Evolutionary conservation across 2,329 filamentous ascomycete genomes (phyloP), one percentile per base, ranked within the genome.

Genomic region (Ophiostoma himal-ulmi): DNA sequence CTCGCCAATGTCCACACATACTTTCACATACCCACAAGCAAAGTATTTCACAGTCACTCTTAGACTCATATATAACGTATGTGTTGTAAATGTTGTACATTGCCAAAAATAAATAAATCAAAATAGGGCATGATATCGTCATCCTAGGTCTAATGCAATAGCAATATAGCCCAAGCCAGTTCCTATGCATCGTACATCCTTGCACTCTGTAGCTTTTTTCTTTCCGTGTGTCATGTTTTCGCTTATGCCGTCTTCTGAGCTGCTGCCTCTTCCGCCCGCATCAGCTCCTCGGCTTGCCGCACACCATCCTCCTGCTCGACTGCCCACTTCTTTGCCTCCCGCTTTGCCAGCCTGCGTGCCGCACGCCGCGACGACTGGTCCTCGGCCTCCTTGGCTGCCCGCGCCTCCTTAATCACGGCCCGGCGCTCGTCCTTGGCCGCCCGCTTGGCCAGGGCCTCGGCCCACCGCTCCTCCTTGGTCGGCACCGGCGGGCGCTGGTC

Each of bases 401-500:
- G 44, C 17, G 72, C 71, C 73, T 65, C 75, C 73, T 71, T 75
- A 37, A 68, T 78, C 8, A 77, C 77, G n/a, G 81, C 79, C 72
- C 81, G 81, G 69, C 87, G 81, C 74, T 85, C 82, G 57, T 85
- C 81, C 78, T 91, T 92, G 48, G 80, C 81, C 41, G 81, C 79
- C 70, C 85, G 84, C 78, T 87, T 84, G 39, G 80, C 79, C 67
- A 88, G 83, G 71, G 85, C 83, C 68, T 82, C 81, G 14, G 78
- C 83, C 75, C 87, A 82, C 62, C 86, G 82, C 78, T 93, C 87
- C 68, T 88, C 86, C 65, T 87, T 78, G 0, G 84, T 88, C 36
- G 89, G 89, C 13, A 95, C 83, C 0, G 87, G 83, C 5, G 90
- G 88, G 7, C 92, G 83, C 70, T 86, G 83, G 37, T 88, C 83